phyloP scores from a whole-genome alignment of 2,329 filamentous ascomycete genomes.

The Aspergillus novofumigatus region DNA sequence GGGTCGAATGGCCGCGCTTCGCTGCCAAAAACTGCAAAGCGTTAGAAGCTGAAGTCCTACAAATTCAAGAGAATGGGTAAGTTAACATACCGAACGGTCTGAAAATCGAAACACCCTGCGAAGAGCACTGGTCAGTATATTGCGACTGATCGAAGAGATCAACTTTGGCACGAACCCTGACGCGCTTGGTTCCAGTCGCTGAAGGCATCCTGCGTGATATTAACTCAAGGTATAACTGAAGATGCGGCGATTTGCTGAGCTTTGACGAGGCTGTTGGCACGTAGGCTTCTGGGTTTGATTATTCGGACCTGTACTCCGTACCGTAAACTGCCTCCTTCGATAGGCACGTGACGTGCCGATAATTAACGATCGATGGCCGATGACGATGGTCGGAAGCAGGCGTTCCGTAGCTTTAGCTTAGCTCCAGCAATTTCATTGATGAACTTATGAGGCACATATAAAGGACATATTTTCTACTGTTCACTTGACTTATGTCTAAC shows the following conservation, averaged over 20 bases:
- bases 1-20: slow-evolving; percentile 77
- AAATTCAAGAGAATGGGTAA: background rate
- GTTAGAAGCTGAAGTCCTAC: background rate
- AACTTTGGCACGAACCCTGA: slow-evolving; percentile 37
- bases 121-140: slow-evolving; percentile 17
- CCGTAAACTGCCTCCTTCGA: background rate
- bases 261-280: background rate
- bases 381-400: background rate
- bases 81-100: slow-evolving; percentile 42
- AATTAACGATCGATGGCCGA: background rate
- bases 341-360: background rate
- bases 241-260: background rate
- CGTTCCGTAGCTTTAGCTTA: background rate
- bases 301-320: background rate
- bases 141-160: background rate
- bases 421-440: background rate
- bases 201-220: slow-evolving; percentile 45
- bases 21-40: slow-evolving; percentile 64
- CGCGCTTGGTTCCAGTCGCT: slow-evolving; percentile 52
- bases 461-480: background rate
- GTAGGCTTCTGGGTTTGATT: background rate
- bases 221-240: background rate
- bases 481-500: background rate
- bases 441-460: background rate
- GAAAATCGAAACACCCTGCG: slow-evolving; percentile 43